Evolutionary conservation across 192 early-diverging fungal species (phyloP).

Genomic region (Entomortierella beljakovae): DNA sequence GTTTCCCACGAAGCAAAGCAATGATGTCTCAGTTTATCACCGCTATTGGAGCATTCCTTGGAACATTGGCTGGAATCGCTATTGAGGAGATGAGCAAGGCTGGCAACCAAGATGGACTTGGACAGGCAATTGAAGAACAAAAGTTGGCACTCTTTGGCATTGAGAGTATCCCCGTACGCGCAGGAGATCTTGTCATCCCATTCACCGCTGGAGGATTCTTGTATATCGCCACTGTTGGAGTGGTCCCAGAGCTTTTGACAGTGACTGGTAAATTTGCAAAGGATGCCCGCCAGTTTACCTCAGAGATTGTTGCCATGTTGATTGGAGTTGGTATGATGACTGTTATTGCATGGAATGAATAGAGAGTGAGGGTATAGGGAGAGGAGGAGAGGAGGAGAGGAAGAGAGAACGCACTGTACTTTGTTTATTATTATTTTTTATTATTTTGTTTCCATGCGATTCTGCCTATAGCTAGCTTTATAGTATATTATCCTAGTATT

Average conservation of each 20-base stretch:
- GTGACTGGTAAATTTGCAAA: conserved; percentile 66
- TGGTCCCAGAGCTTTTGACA: conserved; percentile 83
- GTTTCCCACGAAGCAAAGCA: conserved; percentile 79
- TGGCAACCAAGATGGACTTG: neutral
- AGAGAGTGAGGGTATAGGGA: conserved; percentile 2
- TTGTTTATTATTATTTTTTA: too few relatives aligned
- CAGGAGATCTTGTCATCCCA: conserved; percentile 85
- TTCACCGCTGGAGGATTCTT: conserved; percentile 91
- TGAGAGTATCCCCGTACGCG: conserved; percentile 69
- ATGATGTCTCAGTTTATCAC: conserved; percentile 84
- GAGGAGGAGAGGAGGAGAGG: too few relatives aligned
- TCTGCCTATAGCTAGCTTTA: too few relatives aligned
- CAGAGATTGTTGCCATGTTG: conserved; percentile 77
- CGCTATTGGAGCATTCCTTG: conserved; percentile 84
- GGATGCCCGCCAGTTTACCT: conserved; percentile 62
- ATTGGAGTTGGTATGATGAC: conserved; percentile 83
- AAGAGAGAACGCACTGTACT: too few relatives aligned
- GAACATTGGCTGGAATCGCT: conserved; percentile 79
- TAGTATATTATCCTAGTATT: too few relatives aligned
- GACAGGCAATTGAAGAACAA: neutral
- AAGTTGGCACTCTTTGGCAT: conserved; percentile 51
- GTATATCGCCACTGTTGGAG: conserved; percentile 88
- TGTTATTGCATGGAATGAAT: conserved; percentile 79
- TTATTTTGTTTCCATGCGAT: too few relatives aligned
- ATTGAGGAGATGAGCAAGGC: conserved; percentile 75